phyloP scores from a whole-genome alignment of 1,284 basidiomycete genomes.

The Tylopilus orsonianus region DNA sequence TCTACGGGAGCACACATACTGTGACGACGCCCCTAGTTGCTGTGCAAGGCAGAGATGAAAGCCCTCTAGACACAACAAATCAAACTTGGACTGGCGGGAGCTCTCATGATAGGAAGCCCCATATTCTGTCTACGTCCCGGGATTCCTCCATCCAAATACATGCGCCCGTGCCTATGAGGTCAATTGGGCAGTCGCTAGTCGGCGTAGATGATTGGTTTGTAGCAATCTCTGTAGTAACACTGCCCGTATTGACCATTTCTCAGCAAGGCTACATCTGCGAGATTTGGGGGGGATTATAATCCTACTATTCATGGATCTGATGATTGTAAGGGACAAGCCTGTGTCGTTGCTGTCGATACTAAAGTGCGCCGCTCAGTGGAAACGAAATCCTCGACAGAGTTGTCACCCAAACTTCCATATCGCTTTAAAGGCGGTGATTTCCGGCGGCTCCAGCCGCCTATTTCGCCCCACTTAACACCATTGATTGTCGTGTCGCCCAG shows the following conservation, averaged over 20 bases:
- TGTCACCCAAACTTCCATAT: neutral
- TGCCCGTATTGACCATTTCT: conserved; percentile 6
- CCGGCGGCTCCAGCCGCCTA: neutral
- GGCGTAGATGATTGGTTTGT: conserved; percentile 16
- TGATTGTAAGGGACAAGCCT: neutral
- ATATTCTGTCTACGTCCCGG: conserved; percentile 2
- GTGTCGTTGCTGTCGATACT: neutral
- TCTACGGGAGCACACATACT: neutral
- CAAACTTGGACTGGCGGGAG: neutral
- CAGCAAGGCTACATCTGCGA: conserved; percentile 8
- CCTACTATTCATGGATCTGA: neutral
- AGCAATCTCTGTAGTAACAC: neutral
- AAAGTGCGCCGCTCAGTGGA: neutral
- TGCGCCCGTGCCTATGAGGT: neutral
- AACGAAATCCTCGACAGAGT: neutral
- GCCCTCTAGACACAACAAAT: neutral
- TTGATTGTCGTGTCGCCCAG: conserved; percentile 6
- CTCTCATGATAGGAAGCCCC: conserved; percentile 15
- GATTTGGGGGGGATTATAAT: neutral
- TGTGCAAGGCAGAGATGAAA: neutral
- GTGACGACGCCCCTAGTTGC: neutral
- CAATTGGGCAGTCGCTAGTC: neutral
- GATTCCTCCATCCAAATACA: neutral
- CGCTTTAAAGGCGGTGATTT: neutral
- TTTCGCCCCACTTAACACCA: neutral